Evolutionary conservation across 2,329 filamentous ascomycete species (phyloP).

Genomic region (Emmonsiellopsis sp.): DNA sequence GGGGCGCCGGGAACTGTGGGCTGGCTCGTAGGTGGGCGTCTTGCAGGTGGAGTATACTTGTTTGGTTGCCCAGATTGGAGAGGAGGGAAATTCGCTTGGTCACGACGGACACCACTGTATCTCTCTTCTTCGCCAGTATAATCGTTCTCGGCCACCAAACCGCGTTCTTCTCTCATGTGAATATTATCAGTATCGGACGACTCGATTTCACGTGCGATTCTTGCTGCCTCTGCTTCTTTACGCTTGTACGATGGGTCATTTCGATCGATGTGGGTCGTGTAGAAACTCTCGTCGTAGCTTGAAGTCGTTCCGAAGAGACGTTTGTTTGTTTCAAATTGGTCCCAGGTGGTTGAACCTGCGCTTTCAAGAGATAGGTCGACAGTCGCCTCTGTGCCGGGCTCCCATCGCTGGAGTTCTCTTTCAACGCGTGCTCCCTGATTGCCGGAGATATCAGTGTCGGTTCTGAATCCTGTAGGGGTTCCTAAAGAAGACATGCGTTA

Average conservation of each 20-base stretch:
- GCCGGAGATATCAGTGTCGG: slow-evolving; percentile 80
- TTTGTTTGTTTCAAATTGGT: slow-evolving; percentile 90
- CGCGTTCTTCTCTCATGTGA: slow-evolving; percentile 84
- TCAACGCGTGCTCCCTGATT: slow-evolving; percentile 55
- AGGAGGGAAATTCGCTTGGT: slow-evolving; percentile 53
- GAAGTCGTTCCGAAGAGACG: slow-evolving; percentile 77
- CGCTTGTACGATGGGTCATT: slow-evolving; percentile 73
- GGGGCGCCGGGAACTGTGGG: slow-evolving; percentile 67
- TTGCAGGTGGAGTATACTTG: slow-evolving; percentile 86
- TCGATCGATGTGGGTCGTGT: slow-evolving; percentile 85
- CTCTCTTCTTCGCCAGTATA: slow-evolving; percentile 80
- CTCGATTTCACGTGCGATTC: slow-evolving; percentile 84
- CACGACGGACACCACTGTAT: slow-evolving; percentile 85
- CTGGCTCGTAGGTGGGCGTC: slow-evolving; percentile 67
- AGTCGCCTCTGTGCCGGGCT: slow-evolving; percentile 55
- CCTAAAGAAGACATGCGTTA: slow-evolving; percentile 40
- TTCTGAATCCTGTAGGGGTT: slow-evolving; percentile 63
- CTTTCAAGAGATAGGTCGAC: slow-evolving; percentile 65
- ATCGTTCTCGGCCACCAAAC: slow-evolving; percentile 55
- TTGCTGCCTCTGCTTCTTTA: slow-evolving; percentile 68
- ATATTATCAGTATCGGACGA: slow-evolving; percentile 61
- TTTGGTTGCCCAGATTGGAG: slow-evolving; percentile 51
- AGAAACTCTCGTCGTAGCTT: slow-evolving; percentile 88
- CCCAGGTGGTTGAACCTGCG: slow-evolving; percentile 54
- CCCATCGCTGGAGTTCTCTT: slow-evolving; percentile 72